A percentile compares a stretch with the other conserved stretches of the same genome.
These are phyloP conservation scores for Rhodotorula graminis DNA, from an alignment of 768 basidiomycete genomes.

Conservation along the genomic window DNA sequence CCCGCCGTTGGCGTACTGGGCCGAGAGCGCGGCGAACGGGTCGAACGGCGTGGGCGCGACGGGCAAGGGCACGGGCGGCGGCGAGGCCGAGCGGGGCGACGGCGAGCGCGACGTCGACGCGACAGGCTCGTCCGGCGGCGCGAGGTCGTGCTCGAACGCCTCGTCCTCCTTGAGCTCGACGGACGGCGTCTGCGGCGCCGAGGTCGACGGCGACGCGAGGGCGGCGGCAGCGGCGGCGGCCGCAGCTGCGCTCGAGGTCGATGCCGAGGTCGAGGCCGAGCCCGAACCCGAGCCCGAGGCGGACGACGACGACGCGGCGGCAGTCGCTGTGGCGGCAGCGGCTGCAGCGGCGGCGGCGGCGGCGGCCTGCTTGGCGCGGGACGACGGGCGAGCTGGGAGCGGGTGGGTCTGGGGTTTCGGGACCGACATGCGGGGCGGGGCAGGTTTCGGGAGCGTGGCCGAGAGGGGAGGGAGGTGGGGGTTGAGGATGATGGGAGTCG, in stretches of 20 bases:
- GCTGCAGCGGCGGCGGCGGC: constrained; percentile 49
- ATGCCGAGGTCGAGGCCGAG: no score
- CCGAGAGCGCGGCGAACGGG: constrained; percentile 49
- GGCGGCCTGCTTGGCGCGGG: constrained; percentile 17
- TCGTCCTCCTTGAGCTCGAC: background rate
- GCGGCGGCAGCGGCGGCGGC: background rate
- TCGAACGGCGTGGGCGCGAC: background rate
- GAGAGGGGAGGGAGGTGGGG: constrained; percentile 32
- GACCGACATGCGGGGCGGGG: constrained; percentile 22
- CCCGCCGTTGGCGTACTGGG: background rate
- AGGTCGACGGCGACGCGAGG: constrained; percentile 1
- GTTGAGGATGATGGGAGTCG: constrained; percentile 31
- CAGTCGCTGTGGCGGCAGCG: constrained; percentile 49
- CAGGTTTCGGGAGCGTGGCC: constrained; percentile 34
- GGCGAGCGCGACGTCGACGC: constrained; percentile 11
- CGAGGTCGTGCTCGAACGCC: no score
- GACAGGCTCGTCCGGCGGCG: background rate
- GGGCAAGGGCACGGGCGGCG: constrained; percentile 5
- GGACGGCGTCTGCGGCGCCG: background rate
- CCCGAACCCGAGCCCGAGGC: background rate
- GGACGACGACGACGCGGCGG: background rate
- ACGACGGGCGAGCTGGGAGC: constrained; percentile 38
- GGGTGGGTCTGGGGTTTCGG: constrained; percentile 27
- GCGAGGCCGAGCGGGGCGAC: constrained; percentile 9
- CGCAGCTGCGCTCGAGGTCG: no score